These are phyloP conservation scores for Mayamaea pseudoterrestris DNA, from an alignment of 108 stramenopile species.

Conservation along the genomic window DNA sequence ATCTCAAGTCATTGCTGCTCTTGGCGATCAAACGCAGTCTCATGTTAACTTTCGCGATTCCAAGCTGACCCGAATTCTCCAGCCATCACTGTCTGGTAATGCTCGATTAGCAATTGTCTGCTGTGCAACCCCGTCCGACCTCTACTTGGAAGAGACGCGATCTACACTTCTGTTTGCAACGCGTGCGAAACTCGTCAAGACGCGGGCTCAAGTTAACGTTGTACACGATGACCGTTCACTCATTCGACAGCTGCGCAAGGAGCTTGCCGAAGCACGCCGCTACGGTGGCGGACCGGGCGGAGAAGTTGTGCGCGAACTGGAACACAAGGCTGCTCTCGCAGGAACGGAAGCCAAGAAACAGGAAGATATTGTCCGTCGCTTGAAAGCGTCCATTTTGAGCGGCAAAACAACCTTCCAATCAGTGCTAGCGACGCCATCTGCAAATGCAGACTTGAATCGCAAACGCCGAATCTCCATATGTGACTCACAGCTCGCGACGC, in stretches of 20 bases:
- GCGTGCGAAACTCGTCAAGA: slow-evolving; percentile 99
- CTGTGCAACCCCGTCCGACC: slow-evolving; percentile 95
- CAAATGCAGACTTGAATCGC: neutral
- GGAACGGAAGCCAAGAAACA: slow-evolving; percentile 53
- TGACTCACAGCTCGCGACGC: neutral
- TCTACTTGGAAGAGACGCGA: slow-evolving; percentile 96
- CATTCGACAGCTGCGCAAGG: slow-evolving; percentile 76
- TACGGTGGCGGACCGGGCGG: slow-evolving; percentile 42
- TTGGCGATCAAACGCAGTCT: slow-evolving; percentile 86
- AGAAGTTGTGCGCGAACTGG: slow-evolving; percentile 30
- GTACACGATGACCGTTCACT: slow-evolving; percentile 58
- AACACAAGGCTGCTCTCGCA: slow-evolving; percentile 39
- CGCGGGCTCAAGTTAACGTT: slow-evolving; percentile 97
- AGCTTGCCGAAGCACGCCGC: slow-evolving; percentile 89
- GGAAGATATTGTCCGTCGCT: slow-evolving; percentile 51
- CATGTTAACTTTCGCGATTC: slow-evolving; percentile 99
- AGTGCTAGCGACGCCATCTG: neutral
- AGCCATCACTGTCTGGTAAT: slow-evolving; percentile 87
- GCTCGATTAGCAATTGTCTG: slow-evolving; percentile 73
- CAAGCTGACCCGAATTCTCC: slow-evolving; percentile 96
- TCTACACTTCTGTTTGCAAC: slow-evolving; percentile 97
- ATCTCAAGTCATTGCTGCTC: slow-evolving; percentile 94
- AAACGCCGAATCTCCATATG: slow-evolving; percentile 25
- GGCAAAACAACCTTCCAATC: slow-evolving; percentile 33
- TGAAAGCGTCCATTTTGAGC: slow-evolving; percentile 70